Base-by-base conservation (phyloP, 2,329 filamentous ascomycete genomes). In the Trichoderma sp. region DNA sequence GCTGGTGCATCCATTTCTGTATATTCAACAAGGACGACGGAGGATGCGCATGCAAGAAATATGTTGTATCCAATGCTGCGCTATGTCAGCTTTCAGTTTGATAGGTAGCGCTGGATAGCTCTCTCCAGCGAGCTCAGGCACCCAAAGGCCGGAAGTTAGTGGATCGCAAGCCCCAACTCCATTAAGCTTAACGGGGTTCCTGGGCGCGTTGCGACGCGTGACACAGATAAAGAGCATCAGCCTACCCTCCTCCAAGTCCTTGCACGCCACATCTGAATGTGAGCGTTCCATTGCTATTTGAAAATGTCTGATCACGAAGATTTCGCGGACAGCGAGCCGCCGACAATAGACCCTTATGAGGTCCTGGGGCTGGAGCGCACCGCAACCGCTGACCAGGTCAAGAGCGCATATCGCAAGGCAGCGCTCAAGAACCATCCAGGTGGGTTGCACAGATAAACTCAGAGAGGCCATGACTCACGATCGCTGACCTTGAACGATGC, bases 371-470 rank as follows among this genome's bases (percentile, higher is more conserved):
- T 99, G 51, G 85, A 90, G 46, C 87, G 88, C 70, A 83, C 87
- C 64, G 94, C 94, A 16, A 92, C 91, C 0, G 82, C 89, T 51
- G 89, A 93, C 71, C 88, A 97, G 75, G 87, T 99, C 81, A 97
- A 96, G 79, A 89, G 88, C 21, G 93, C 95, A 21, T 99, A 99
- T 83, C 91, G 93, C 77, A 97, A 96, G 78, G 89, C 91, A 61
- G 96, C 96, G 4, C 84, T 99, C 69, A 94, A 89, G 79, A 87
- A 94, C 74, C 96, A 99, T 75, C 92, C 92, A 74, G 91, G 91
- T 95, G 86, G 74, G 81, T 63, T 30, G 43, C 28, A 13, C 21
- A 34, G 26, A 24, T 13, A n/a, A 18, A 14, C 3, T 13, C 6
- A 43, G 21, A 5, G 28, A 10, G 26, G n/a, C 52, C 18, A 2